These are phyloP conservation scores for Acanthochlamys bracteata DNA, from an alignment of 106 monocot species.

Conservation along the genomic window DNA sequence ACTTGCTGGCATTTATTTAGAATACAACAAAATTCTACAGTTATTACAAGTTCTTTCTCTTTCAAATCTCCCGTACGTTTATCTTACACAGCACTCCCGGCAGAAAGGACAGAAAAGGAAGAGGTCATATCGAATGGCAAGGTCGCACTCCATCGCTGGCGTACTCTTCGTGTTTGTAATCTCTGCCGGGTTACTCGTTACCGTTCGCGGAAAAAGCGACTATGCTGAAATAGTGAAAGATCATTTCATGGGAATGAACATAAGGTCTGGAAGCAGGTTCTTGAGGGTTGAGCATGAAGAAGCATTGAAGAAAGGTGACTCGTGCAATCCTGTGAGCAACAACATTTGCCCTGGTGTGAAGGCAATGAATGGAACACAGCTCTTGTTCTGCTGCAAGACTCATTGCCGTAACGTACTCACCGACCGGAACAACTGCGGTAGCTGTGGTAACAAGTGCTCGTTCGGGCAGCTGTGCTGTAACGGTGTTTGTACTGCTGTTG, in stretches of 20 bases:
- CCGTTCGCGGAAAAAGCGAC: background rate
- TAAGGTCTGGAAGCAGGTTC: constrained; percentile 10
- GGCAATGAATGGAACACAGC: constrained; percentile 9
- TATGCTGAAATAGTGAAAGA: background rate
- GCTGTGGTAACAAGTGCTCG: constrained; percentile 35
- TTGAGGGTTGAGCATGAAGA: background rate
- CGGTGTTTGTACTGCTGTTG: constrained; percentile 35
- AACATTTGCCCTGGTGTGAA: constrained; percentile 6
- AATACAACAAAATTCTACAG: constrained; percentile 5
- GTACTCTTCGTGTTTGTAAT: background rate
- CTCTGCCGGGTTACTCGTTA: background rate
- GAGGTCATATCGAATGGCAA: background rate
- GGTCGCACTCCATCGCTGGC: background rate
- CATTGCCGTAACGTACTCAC: constrained; percentile 28
- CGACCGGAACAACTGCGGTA: constrained; percentile 53
- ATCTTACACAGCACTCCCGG: no score
- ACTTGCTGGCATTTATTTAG: background rate
- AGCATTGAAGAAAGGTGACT: constrained; percentile 11
- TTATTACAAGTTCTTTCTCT: background rate
- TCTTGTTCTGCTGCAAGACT: constrained; percentile 34
- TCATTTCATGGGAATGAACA: constrained; percentile 9
- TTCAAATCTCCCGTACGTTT: constrained; percentile 1
- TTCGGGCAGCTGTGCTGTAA: constrained; percentile 68
- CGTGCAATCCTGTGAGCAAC: constrained; percentile 7
- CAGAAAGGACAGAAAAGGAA: background rate